Conservation (phyloP, 805 yeast species). For the Ogataea minuta region DNA sequence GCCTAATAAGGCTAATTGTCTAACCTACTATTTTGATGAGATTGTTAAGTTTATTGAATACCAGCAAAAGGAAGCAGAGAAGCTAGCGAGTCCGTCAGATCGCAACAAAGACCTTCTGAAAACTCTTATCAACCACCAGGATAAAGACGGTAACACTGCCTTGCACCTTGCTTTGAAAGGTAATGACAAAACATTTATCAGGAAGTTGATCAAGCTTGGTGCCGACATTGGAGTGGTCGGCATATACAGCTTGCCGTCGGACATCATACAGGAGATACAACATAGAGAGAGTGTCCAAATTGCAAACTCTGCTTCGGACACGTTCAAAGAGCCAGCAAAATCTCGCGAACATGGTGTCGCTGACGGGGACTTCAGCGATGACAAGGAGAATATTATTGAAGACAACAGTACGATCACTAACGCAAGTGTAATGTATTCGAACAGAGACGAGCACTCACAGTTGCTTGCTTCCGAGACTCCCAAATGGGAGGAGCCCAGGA, state of each 20-base stretch:
- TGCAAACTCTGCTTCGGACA: not conserved
- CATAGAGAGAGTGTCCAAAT: not conserved
- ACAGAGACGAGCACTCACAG: conserved; percentile 9
- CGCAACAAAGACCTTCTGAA: conserved; percentile 45
- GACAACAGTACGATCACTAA: conserved; percentile 23
- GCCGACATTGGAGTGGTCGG: conserved; percentile 38
- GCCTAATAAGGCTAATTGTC: conserved; percentile 46
- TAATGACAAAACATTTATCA: conserved; percentile 45
- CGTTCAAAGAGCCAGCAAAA: conserved; percentile 1
- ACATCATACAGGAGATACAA: conserved; percentile 21
- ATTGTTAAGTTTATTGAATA: conserved; percentile 29
- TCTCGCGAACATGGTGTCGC: conserved; percentile 3
- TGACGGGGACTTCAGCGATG: conserved; percentile 39
- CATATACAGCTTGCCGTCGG: conserved; percentile 21
- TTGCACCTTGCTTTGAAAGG: conserved; percentile 70
- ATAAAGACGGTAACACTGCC: conserved; percentile 81
- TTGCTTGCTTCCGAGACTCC: conserved; percentile 7
- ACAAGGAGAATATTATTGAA: conserved; percentile 47
- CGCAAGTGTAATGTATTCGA: conserved; percentile 2
- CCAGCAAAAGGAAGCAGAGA: conserved; percentile 34
- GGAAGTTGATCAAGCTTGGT: conserved; percentile 43
- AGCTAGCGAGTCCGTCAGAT: conserved; percentile 14
- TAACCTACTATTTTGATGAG: conserved; percentile 51
- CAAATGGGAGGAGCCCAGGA: not conserved
- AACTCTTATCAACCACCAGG: conserved; percentile 70